Evolutionary conservation across 2,329 filamentous ascomycete species (phyloP), one percentile per base, ranked within the genome.

Genomic region (Hawksworthiomyces lignivorus): DNA sequence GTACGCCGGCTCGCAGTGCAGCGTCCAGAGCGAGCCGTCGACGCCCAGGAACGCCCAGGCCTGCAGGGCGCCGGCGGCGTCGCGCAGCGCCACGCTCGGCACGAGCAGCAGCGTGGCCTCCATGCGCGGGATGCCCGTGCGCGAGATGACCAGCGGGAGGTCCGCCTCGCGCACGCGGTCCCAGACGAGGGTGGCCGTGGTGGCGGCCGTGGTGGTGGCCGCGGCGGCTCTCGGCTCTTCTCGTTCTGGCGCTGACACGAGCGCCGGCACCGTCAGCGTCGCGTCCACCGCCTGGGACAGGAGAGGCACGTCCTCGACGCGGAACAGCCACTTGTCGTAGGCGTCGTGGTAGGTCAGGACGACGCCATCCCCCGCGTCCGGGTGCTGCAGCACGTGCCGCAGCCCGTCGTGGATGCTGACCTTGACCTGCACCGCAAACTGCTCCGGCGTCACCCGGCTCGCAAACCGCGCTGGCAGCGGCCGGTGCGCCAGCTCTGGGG

Each of bases 1-100:
- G 50, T 75, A 82, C 2, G 64, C 53, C 31, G 72, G 66, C 66
- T 82, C 78, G 40, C 73, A 77, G 55, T 82, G 75, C 27, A 84
- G 57, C 22, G 72, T 73, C 10, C 69, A 73, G 14, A 83, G 55
- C n/a, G 73, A 77, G 1, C 72, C 79, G 52, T 84, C 80, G 3
- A 72, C 62, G 0, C 76, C 68, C 5, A 77, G 54, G 38, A 86
- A 83, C 0, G 71, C 73, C 82, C 82, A 87, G 0, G 80, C 76
- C 5, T 85, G 61, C 0, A 72, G 68, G 2, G 61, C 69, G 1
- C 64, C 67, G 15, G 72, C 65, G 1, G 58, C 53, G 0, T 64
- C 54, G 39, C 69, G 68, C 17, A 79, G 59, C 2, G 66, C 62
- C 28, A 66, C 56, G 47, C 65, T 75, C 3, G 71, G 72, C 31